Evolutionary conservation across 2,329 filamentous ascomycete species (phyloP).

Genomic region (Trichoderma sp.): DNA sequence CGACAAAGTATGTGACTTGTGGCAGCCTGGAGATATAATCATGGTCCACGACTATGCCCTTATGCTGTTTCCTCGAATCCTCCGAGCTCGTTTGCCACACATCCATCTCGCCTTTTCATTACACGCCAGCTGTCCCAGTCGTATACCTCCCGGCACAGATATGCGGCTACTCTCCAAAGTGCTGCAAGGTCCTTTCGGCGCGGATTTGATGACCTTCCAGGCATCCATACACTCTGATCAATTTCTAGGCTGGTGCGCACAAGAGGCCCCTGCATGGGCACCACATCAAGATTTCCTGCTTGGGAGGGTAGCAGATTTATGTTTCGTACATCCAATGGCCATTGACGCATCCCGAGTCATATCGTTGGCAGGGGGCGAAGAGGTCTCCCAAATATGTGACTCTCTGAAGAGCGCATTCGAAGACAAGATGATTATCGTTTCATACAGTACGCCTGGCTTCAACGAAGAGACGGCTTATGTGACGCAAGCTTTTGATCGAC

Average conservation of each 20-base stretch:
- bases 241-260: conserved; percentile 83
- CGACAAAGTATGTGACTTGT: conserved; percentile 80
- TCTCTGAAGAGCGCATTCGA: not conserved
- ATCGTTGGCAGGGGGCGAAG: not conserved
- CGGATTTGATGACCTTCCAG: not conserved
- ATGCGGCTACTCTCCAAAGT: not conserved
- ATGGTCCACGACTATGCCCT: conserved; percentile 94
- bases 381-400: not conserved
- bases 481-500: not conserved
- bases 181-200: not conserved
- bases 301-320: conserved; percentile 63
- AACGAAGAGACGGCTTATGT: not conserved
- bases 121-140: conserved; percentile 80
- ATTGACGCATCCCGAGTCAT: not conserved
- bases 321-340: not conserved
- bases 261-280: conserved; percentile 79
- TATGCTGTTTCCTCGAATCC: conserved; percentile 80
- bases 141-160: not conserved
- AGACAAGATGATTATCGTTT: not conserved
- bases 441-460: not conserved
- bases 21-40: conserved; percentile 88
- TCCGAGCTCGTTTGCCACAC: conserved; percentile 80
- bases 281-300: conserved; percentile 70
- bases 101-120: conserved; percentile 93
- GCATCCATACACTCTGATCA: conserved; percentile 40